Percentiles rank a stretch among this genome's conserved stretches.
Evolutionary conservation across 306 rosid genomes (phyloP).

Genomic region (Alnus rubra): DNA sequence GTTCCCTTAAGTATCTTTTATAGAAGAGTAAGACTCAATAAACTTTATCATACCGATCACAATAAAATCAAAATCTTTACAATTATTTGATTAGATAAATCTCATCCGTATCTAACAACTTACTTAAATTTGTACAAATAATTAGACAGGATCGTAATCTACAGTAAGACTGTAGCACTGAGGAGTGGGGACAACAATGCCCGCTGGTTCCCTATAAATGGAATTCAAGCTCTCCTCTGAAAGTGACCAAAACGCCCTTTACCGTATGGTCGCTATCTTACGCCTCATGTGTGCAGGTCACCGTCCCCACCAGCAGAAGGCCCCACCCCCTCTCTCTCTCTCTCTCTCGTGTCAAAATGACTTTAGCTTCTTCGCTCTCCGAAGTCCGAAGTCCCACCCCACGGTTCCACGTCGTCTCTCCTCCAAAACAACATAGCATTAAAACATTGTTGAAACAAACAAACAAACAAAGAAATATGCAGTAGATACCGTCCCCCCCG

Average conservation of each 20-base stretch:
- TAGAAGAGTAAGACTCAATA: no score
- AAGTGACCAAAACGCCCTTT: conserved; percentile 41
- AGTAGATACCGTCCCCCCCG: background rate
- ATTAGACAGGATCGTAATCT: no score
- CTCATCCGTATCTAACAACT: no score
- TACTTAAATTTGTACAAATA: no score
- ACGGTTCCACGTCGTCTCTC: background rate
- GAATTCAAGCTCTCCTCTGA: no score
- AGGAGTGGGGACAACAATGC: background rate
- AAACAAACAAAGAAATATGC: no score
- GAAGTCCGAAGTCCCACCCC: background rate
- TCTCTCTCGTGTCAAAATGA: conserved; percentile 25
- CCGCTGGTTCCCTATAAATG: conserved; percentile 14
- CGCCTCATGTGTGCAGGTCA: conserved; percentile 43
- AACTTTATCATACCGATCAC: no score
- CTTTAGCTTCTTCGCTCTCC: conserved; percentile 27
- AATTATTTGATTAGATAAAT: no score
- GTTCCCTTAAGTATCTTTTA: no score
- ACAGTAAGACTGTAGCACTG: background rate
- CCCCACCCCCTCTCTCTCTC: conserved; percentile 7
- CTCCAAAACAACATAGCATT: background rate
- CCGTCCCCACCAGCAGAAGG: conserved; percentile 38
- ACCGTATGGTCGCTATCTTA: conserved; percentile 48
- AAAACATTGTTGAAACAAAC: no score
- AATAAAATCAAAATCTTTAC: no score